These are phyloP conservation scores for Sugiyamaella japonica DNA, from an alignment of 1,139 yeast species.

Conservation along the genomic window DNA sequence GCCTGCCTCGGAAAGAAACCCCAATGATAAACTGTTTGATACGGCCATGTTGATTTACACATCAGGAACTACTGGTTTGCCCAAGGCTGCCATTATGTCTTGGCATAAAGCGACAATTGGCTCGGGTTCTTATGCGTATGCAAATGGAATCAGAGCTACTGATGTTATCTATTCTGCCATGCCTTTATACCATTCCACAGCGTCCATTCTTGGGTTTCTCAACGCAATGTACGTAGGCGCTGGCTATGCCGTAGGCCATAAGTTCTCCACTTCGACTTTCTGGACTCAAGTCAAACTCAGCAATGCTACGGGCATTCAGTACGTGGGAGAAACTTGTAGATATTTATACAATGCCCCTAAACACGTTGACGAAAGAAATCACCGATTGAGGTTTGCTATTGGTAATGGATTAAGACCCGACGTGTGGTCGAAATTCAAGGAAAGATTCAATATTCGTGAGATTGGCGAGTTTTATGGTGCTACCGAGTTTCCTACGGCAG, in stretches of 20 bases:
- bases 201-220: slow-evolving; percentile 81
- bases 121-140: slow-evolving; percentile 64
- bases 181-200: slow-evolving; percentile 96
- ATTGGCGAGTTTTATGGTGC: slow-evolving; percentile 94
- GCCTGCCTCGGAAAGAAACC: slow-evolving; percentile 38
- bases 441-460: slow-evolving; percentile 68
- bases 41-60: slow-evolving; percentile 81
- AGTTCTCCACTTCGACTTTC: slow-evolving; percentile 80
- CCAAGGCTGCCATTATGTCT: slow-evolving; percentile 91
- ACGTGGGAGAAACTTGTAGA: slow-evolving; percentile 95
- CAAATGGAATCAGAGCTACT: slow-evolving; percentile 56
- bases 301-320: slow-evolving; percentile 79
- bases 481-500: slow-evolving; percentile 89
- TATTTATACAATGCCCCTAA: slow-evolving; percentile 72
- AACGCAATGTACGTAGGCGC: slow-evolving; percentile 68
- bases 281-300: slow-evolving; percentile 86
- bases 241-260: slow-evolving; percentile 73
- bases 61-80: slow-evolving; percentile 93
- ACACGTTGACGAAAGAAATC: slow-evolving; percentile 65
- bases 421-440: slow-evolving; percentile 80
- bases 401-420: slow-evolving; percentile 96
- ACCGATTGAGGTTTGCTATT: slow-evolving; percentile 68
- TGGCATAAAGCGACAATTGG: slow-evolving; percentile 85
- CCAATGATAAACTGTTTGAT: slow-evolving; percentile 38
- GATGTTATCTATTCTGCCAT: slow-evolving; percentile 82